Base-by-base conservation (phyloP, 495 filamentous ascomycete genomes). In the Symbiotaphrina buchneri region DNA sequence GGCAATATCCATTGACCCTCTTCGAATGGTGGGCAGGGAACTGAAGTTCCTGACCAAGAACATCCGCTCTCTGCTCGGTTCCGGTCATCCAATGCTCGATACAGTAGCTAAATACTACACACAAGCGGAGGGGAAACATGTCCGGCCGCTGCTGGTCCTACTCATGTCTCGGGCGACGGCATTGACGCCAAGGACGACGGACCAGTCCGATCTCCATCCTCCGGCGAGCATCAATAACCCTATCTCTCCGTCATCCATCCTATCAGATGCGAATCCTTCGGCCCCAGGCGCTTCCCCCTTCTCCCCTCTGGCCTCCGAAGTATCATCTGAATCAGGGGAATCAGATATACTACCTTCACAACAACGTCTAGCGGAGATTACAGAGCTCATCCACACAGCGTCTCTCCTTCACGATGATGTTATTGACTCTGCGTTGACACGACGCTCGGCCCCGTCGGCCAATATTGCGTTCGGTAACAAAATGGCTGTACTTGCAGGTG, bases 21-120 rank as follows among this genome's bases (percentile, higher is more conserved):
- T 58, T 18, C 39, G 47, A 22, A 79, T 80, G 21, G 78, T 94
- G 14, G 83, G 76, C 30, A 91, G 90, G 53, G 84, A 94, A 54
- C 74, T 94, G 67, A 91, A 90, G 52, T 87, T 84, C 42, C 52
- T 92, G 47, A 90, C 69, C 11, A 78, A 77, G 31, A 90, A 91
- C 45, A 87, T 92, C 45, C 61, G 77, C 29, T 72, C 83, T 45
- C 59, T 94, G 18, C 56, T 94, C 14, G 84, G 84, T 4, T 91
- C 84, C 0, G 83, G 84, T 1, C 84, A 94, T 48, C 90, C 85
- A 4, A 76, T 81, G 13, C 61, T 97, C 24, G 90, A 97, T 45
- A 85, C 74, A 30, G 82, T 90, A 10, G 81, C 90, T 18, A 97
- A 95, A 48, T 95, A 97, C 59, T 97, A 97, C 47, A 92, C 87